phyloP scores from a whole-genome alignment of 1,284 basidiomycete species.

The Xerocomus minutiporus region DNA sequence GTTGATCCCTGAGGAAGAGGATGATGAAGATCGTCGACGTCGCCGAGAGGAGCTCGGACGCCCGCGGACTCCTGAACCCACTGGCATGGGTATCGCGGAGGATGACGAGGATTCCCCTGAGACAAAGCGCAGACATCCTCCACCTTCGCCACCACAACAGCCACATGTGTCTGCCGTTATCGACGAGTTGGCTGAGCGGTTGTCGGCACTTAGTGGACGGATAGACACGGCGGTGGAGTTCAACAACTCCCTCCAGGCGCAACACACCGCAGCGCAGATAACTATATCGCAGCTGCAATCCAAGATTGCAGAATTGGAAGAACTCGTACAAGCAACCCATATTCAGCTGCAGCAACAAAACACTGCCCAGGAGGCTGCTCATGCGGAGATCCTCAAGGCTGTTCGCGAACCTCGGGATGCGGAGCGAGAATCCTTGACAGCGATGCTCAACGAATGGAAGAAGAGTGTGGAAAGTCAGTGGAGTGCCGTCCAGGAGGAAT shows the following conservation, averaged over 20 bases:
- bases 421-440: conserved; percentile 41
- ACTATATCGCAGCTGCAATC: conserved; percentile 33
- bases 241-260: conserved; percentile 69
- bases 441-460: conserved; percentile 62
- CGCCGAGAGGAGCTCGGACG: too few relatives aligned
- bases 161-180: conserved; percentile 29
- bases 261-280: conserved; percentile 75
- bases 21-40: too few relatives aligned
- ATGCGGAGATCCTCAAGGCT: conserved; percentile 32
- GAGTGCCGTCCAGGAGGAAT: conserved; percentile 65
- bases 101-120: conserved; percentile 34
- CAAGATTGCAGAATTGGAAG: conserved; percentile 60
- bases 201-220: conserved; percentile 68
- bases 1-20: too few relatives aligned
- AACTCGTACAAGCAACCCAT: conserved; percentile 46
- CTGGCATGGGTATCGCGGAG: conserved; percentile 57
- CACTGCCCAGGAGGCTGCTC: conserved; percentile 42
- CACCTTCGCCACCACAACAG: conserved; percentile 15
- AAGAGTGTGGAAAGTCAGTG: conserved; percentile 74
- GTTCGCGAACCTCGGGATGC: too few relatives aligned
- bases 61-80: conserved; percentile 50
- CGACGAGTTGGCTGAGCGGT: conserved; percentile 67
- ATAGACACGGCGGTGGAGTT: conserved; percentile 76
- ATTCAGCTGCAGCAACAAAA: conserved; percentile 35
- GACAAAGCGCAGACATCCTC: conserved; percentile 17